Conservation (phyloP, 495 filamentous ascomycete species). For the Pyrenula massariospora region DNA sequence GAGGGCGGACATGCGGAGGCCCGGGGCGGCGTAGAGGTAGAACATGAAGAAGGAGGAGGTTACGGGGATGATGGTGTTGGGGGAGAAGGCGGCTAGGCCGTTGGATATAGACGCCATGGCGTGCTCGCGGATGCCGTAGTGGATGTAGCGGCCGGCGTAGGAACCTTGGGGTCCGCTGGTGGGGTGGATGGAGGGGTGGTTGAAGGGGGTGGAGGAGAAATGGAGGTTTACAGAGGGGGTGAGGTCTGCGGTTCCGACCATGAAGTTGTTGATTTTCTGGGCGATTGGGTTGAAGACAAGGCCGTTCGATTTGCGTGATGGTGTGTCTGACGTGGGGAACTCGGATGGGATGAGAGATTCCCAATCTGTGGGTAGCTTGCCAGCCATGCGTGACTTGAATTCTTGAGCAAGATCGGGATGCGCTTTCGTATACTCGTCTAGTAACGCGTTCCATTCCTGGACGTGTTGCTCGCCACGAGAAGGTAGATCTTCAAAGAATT, state of each 20-base stretch:
- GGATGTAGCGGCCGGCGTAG: constrained; percentile 41
- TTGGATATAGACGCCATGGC: constrained; percentile 42
- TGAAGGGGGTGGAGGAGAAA: not conserved
- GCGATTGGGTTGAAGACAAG: constrained; percentile 39
- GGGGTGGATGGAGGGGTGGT: constrained; percentile 28
- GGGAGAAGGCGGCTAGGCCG: constrained; percentile 38
- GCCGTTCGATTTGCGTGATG: constrained; percentile 36
- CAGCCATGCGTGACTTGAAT: constrained; percentile 31
- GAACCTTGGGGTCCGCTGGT: constrained; percentile 33
- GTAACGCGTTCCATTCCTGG: constrained; percentile 30
- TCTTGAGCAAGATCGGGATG: constrained; percentile 35
- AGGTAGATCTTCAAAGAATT: constrained; percentile 35
- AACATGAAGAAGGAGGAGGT: constrained; percentile 52
- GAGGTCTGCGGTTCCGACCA: constrained; percentile 49
- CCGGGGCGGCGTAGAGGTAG: constrained; percentile 47
- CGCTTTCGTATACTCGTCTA: constrained; percentile 24
- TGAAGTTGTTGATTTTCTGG: constrained; percentile 31
- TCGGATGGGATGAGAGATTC: constrained; percentile 28
- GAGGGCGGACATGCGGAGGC: constrained; percentile 47
- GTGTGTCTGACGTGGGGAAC: constrained; percentile 33
- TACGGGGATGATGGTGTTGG: constrained; percentile 36
- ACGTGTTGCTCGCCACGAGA: constrained; percentile 26
- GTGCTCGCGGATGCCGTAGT: constrained; percentile 42
- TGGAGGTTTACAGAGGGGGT: constrained; percentile 39
- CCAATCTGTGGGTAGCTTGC: constrained; percentile 33